Evolutionary conservation across 805 yeast genomes (phyloP).

Genomic region (Kodamaea kakaduensis): DNA sequence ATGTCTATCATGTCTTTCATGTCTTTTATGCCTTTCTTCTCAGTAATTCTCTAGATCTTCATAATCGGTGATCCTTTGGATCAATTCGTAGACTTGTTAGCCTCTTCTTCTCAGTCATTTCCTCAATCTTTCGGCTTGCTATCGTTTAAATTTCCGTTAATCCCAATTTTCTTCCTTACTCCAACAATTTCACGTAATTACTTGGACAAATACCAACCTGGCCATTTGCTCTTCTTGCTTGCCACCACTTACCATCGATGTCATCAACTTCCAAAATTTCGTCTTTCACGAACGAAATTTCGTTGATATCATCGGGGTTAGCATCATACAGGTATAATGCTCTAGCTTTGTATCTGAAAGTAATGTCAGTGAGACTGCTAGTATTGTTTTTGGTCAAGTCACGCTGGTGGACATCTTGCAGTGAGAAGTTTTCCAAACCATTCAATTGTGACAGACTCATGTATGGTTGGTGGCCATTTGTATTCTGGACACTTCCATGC

Average conservation of each 20-base stretch:
- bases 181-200: constrained; percentile 79
- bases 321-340: constrained; percentile 88
- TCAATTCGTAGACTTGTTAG: too few relatives aligned
- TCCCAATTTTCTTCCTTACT: constrained; percentile 22
- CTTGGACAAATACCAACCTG: constrained; percentile 96
- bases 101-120: too few relatives aligned
- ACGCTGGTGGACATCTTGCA: constrained; percentile 27
- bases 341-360: constrained; percentile 78
- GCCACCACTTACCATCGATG: constrained; percentile 98
- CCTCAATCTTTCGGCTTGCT: too few relatives aligned
- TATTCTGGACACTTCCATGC: constrained; percentile 17
- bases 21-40: too few relatives aligned
- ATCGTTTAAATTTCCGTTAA: too few relatives aligned
- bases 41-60: too few relatives aligned
- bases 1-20: too few relatives aligned
- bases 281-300: constrained; percentile 84
- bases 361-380: constrained; percentile 21
- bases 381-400: constrained; percentile 27
- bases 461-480: constrained; percentile 25
- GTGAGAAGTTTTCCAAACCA: constrained; percentile 55
- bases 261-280: constrained; percentile 90
- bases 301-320: constrained; percentile 89
- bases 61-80: too few relatives aligned
- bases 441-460: constrained; percentile 54
- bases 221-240: constrained; percentile 83